Conservation (phyloP, 805 yeast species). For the Kodamaea hsintzibuensis region DNA sequence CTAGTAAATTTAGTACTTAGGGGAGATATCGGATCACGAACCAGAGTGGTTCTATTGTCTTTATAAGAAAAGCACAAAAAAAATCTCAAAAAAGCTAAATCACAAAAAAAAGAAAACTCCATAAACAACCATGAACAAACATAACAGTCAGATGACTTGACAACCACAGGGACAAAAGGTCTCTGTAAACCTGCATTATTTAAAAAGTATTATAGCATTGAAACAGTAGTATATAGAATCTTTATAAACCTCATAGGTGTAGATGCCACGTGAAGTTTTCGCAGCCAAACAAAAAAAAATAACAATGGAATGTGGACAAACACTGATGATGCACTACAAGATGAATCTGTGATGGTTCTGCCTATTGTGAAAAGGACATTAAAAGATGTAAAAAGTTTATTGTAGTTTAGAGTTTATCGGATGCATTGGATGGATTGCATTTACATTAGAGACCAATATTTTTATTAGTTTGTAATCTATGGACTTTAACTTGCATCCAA, state of each 20-base stretch:
- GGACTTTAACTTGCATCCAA: too few species aligned
- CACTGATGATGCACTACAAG: background rate
- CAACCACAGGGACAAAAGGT: background rate
- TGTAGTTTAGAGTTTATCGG: background rate
- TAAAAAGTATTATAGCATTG: slow-evolving; percentile 4
- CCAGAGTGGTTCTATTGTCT: background rate
- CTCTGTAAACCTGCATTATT: background rate
- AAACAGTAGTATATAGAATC: background rate
- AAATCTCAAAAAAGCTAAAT: background rate
- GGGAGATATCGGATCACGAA: background rate
- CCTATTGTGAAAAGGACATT: background rate
- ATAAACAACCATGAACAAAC: background rate
- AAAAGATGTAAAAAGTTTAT: background rate
- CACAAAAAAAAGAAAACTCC: background rate
- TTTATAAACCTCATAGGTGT: background rate
- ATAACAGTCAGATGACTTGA: background rate
- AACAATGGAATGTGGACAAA: background rate
- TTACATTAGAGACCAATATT: too few species aligned
- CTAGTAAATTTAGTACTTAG: background rate
- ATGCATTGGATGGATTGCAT: too few species aligned
- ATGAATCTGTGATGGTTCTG: background rate
- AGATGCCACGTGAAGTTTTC: background rate
- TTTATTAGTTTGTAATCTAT: too few species aligned
- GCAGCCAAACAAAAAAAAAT: background rate
- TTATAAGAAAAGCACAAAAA: background rate